Percentiles rank a stretch among this genome's conserved stretches.
Evolutionary conservation across 176 grass and related monocot species (phyloP).

Genomic region (Hordeum vulgare): DNA sequence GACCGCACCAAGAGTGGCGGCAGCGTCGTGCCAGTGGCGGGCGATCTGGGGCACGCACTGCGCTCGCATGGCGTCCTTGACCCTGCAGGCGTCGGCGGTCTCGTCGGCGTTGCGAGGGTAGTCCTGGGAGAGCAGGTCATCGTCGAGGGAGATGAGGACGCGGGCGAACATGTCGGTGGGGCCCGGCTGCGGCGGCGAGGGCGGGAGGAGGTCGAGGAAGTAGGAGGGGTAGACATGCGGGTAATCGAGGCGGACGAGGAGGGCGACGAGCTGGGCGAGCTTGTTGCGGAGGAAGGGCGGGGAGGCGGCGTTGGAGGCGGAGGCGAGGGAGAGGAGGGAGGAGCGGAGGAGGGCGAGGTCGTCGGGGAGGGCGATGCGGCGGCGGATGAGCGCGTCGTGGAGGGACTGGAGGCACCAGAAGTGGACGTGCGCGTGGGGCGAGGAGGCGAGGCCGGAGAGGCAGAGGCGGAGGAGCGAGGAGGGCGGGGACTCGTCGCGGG

Average conservation of each 20-base stretch:
- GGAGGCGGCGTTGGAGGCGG: slow-evolving; percentile 37
- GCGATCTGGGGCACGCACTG: slow-evolving; percentile 96
- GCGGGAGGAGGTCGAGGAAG: slow-evolving; percentile 62
- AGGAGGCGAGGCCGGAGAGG: slow-evolving; percentile 62
- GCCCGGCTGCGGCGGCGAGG: slow-evolving; percentile 33
- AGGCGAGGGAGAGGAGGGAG: slow-evolving; percentile 64
- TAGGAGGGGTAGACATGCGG: slow-evolving; percentile 59
- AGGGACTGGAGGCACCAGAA: slow-evolving; percentile 96
- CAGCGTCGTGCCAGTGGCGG: slow-evolving; percentile 70
- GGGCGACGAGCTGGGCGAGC: slow-evolving; percentile 71
- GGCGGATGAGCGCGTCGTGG: slow-evolving; percentile 52
- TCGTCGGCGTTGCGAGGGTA: slow-evolving; percentile 63
- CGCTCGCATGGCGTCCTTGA: slow-evolving; percentile 88
- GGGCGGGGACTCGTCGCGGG: slow-evolving; percentile 51
- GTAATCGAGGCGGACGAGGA: slow-evolving; percentile 76
- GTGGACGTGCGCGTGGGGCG: slow-evolving; percentile 52
- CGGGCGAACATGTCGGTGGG: slow-evolving; percentile 88
- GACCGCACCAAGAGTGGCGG: slow-evolving; percentile 37
- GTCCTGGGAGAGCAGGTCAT: slow-evolving; percentile 87
- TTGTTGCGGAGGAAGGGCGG: slow-evolving; percentile 85
- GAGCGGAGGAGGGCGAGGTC: slow-evolving; percentile 63
- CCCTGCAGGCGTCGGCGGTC: slow-evolving; percentile 46
- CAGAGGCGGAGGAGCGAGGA: slow-evolving; percentile 73
- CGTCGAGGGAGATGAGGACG: slow-evolving; percentile 63
- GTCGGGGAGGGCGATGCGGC: slow-evolving; percentile 39